A percentile compares a stretch with the other conserved stretches of the same genome.
Evolutionary conservation across 2,329 filamentous ascomycete genomes (phyloP).

Genomic region (Scedosporium apiospermum): DNA sequence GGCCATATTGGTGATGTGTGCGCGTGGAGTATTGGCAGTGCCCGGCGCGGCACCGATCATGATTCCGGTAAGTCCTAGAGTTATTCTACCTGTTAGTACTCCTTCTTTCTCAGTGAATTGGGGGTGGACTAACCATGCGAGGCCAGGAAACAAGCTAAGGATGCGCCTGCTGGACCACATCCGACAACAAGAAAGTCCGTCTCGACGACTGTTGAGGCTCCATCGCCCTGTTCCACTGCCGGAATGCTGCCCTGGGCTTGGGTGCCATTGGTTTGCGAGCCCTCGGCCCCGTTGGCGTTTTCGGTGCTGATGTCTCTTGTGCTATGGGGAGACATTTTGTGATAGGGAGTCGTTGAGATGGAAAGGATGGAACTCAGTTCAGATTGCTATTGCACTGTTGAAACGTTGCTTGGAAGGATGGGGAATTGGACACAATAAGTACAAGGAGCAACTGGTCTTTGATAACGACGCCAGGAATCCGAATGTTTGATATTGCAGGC

Average conservation of each 20-base stretch:
- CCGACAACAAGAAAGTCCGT: conserved; percentile 40
- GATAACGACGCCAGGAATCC: no score
- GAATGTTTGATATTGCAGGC: no score
- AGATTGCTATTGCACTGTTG: not conserved
- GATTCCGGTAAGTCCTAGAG: conserved; percentile 36
- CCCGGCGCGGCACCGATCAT: conserved; percentile 39
- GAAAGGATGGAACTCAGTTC: not conserved
- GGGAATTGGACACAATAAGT: no score
- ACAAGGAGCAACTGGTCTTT: no score
- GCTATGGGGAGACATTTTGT: not conserved
- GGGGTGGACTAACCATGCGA: conserved; percentile 28
- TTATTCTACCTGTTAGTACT: not conserved
- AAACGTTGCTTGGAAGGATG: not conserved
- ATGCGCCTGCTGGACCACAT: conserved; percentile 43
- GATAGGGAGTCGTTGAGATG: not conserved
- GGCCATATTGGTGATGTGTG: conserved; percentile 52
- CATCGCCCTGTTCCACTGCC: not conserved
- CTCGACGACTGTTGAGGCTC: conserved; percentile 14
- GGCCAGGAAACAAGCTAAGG: conserved; percentile 42
- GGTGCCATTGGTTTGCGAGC: not conserved
- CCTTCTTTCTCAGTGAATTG: no score
- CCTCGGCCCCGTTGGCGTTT: not conserved
- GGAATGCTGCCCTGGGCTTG: not conserved
- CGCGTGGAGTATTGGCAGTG: conserved; percentile 41
- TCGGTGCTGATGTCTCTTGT: not conserved